These are phyloP conservation scores for Hortaea sp. DNA, from an alignment of 2,329 filamentous ascomycete genomes.

Conservation along the genomic window DNA sequence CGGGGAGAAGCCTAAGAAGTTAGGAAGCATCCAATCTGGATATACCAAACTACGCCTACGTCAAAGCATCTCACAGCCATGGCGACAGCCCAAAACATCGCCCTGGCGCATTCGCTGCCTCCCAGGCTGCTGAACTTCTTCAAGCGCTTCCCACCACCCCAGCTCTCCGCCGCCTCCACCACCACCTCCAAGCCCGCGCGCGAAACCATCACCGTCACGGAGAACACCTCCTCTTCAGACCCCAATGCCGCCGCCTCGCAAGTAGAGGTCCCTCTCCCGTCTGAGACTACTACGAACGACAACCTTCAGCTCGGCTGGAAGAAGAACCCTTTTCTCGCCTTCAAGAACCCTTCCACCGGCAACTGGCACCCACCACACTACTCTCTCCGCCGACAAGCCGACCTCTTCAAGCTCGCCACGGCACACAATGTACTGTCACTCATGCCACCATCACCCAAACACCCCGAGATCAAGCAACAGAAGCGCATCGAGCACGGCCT, in stretches of 20 bases:
- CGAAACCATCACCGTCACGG: slow-evolving; percentile 34
- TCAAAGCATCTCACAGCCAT: slow-evolving; percentile 2
- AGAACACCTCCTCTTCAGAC: slow-evolving; percentile 32
- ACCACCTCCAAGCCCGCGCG: slow-evolving; percentile 11
- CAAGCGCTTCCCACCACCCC: slow-evolving; percentile 69
- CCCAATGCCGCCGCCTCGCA: slow-evolving; percentile 25
- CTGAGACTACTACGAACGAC: slow-evolving; percentile 3
- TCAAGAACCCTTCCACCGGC: slow-evolving; percentile 67
- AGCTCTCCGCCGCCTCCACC: slow-evolving; percentile 26
- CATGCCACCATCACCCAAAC: slow-evolving; percentile 24
- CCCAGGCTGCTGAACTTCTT: slow-evolving; percentile 76
- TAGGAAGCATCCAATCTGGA: background rate
- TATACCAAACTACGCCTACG: too few relatives aligned
- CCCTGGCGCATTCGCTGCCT: slow-evolving; percentile 57
- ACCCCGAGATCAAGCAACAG: slow-evolving; percentile 52
- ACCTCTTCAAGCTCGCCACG: slow-evolving; percentile 76
- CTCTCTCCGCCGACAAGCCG: slow-evolving; percentile 78
- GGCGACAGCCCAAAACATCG: slow-evolving; percentile 25
- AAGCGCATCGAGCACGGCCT: slow-evolving; percentile 69
- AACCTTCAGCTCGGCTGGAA: slow-evolving; percentile 25
- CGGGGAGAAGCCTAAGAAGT: background rate
- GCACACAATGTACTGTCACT: slow-evolving; percentile 35
- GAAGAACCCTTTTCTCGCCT: slow-evolving; percentile 71
- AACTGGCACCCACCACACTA: slow-evolving; percentile 76
- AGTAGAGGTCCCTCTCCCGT: slow-evolving; percentile 13